phyloP scores from a whole-genome alignment of 768 basidiomycete species.

The Hebeloma cylindrosporum region DNA sequence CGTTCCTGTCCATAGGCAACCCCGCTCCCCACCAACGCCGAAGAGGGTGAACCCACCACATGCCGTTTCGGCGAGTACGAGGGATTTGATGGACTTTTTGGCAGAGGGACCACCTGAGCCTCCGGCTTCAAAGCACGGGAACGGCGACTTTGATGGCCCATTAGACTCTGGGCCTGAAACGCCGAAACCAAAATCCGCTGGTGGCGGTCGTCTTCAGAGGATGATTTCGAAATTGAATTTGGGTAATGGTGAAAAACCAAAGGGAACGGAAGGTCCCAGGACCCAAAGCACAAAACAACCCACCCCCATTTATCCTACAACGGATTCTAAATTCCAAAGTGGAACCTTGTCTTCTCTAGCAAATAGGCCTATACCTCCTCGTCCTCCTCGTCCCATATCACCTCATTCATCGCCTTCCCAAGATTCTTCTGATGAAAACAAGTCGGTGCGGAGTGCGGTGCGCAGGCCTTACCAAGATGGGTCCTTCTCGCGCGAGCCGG shows the following conservation, averaged over 20 bases:
- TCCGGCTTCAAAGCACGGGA: slow-evolving; percentile 44
- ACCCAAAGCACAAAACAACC: slow-evolving; percentile 18
- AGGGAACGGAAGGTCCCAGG: slow-evolving; percentile 19
- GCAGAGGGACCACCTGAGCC: slow-evolving; percentile 54
- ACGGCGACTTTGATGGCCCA: slow-evolving; percentile 57
- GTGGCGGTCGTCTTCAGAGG: slow-evolving; percentile 64
- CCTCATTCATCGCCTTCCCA: slow-evolving; percentile 51
- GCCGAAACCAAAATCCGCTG: slow-evolving; percentile 52
- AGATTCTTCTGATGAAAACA: slow-evolving; percentile 40
- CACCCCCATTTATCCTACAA: slow-evolving; percentile 19
- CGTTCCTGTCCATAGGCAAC: slow-evolving; percentile 18
- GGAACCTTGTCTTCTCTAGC: slow-evolving; percentile 50
- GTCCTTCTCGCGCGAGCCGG: slow-evolving; percentile 14
- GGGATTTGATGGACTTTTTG: slow-evolving; percentile 58
- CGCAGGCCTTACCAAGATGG: slow-evolving; percentile 18
- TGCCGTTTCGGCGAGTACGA: slow-evolving; percentile 44
- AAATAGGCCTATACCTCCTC: slow-evolving; percentile 62
- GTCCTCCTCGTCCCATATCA: slow-evolving; percentile 50
- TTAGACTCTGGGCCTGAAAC: slow-evolving; percentile 54
- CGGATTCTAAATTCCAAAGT: slow-evolving; percentile 32
- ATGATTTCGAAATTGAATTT: slow-evolving; percentile 81
- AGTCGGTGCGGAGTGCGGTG: slow-evolving; percentile 20
- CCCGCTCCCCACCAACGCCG: slow-evolving; percentile 22
- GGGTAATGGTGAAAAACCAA: slow-evolving; percentile 41
- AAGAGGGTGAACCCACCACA: slow-evolving; percentile 19